Percentiles rank a stretch among this genome's conserved stretches.
Evolutionary conservation across 331 rosid species (phyloP).

Genomic region (Acacia pycnantha): DNA sequence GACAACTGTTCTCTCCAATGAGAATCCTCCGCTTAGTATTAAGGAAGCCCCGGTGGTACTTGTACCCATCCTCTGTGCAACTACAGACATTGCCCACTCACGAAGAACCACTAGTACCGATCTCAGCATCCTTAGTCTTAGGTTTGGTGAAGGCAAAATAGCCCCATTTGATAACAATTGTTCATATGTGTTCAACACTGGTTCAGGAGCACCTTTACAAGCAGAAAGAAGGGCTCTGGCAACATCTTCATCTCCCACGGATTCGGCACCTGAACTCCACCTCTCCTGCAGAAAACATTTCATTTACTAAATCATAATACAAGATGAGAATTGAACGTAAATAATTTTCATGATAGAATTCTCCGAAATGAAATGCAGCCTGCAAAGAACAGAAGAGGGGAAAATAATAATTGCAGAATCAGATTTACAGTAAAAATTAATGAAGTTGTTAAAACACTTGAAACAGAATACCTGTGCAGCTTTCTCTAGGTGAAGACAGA

Average conservation of each 20-base stretch:
- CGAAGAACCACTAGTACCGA: constrained; percentile 86
- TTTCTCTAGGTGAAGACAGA: constrained; percentile 96
- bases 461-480: constrained; percentile 75
- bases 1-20: constrained; percentile 61
- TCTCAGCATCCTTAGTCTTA: constrained; percentile 86
- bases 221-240: constrained; percentile 91
- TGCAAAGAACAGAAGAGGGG: neutral
- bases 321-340: neutral
- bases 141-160: constrained; percentile 82
- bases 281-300: constrained; percentile 66
- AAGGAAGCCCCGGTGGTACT: constrained; percentile 64
- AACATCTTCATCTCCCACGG: constrained; percentile 92
- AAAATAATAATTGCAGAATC: neutral
- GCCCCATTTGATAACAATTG: constrained; percentile 85
- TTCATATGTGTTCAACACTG: constrained; percentile 84
- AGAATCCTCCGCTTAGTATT: constrained; percentile 73
- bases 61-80: constrained; percentile 77
- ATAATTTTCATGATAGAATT: neutral
- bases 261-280: constrained; percentile 69
- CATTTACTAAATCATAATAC: constrained; percentile 2
- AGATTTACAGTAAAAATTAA: constrained; percentile 16
- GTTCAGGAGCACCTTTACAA: constrained; percentile 96
- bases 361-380: neutral
- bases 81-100: constrained; percentile 87
- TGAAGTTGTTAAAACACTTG: constrained; percentile 9